Conservation (phyloP, 1,284 basidiomycete species). For the Trametes hirsuta region DNA sequence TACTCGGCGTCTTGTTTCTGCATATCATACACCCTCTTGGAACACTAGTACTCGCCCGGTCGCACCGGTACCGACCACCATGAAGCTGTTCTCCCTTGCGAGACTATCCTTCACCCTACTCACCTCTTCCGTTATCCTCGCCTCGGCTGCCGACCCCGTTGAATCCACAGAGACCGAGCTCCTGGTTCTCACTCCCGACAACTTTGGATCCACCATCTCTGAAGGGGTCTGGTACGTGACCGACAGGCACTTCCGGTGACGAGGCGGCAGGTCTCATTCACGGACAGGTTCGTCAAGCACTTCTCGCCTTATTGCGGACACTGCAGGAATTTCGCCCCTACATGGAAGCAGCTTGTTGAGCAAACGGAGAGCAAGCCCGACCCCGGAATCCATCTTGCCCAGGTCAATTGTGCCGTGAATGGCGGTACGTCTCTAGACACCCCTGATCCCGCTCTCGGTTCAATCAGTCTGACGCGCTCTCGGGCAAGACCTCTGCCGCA, state of each 20-base stretch:
- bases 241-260: too few species aligned
- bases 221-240: conserved; percentile 67
- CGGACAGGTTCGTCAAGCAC: conserved; percentile 66
- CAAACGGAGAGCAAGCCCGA: conserved; percentile 57
- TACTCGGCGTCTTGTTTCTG: background rate
- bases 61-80: conserved; percentile 9
- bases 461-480: background rate
- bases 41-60: background rate
- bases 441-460: conserved; percentile 59
- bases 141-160: conserved; percentile 43
- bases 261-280: background rate
- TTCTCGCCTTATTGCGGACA: conserved; percentile 84
- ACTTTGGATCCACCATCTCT: conserved; percentile 60
- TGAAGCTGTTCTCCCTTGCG: conserved; percentile 31
- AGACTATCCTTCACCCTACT: conserved; percentile 38
- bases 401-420: conserved; percentile 84
- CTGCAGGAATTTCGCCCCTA: conserved; percentile 79
- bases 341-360: conserved; percentile 75
- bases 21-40: background rate
- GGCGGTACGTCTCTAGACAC: conserved; percentile 72
- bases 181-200: conserved; percentile 59
- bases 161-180: conserved; percentile 36
- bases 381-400: conserved; percentile 74
- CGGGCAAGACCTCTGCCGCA: conserved; percentile 73
- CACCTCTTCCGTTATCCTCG: conserved; percentile 38